Conservation (phyloP, 108 stramenopile species). For the Cyclostephanos invisitatus region DNA sequence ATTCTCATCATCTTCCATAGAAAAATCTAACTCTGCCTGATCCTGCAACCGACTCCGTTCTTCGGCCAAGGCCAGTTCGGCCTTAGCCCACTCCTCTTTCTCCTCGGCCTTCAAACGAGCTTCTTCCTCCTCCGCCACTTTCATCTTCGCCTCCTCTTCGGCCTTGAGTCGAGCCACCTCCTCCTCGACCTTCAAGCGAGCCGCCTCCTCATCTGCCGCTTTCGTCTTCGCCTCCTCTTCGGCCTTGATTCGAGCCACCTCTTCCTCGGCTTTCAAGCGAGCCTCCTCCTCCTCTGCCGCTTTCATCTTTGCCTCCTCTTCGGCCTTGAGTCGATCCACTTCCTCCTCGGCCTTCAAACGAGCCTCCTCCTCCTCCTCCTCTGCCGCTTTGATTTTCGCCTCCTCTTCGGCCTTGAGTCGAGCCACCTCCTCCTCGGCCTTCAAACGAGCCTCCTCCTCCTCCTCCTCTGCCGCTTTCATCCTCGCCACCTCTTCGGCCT, state of each 20-base stretch:
- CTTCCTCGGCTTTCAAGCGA: neutral
- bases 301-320: conserved; percentile 2
- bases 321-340: neutral
- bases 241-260: conserved; percentile 13
- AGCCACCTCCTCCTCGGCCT: conserved; percentile 1
- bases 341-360: too few species aligned
- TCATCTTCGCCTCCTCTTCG: neutral
- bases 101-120: conserved; percentile 8
- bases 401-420: neutral
- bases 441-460: neutral
- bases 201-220: conserved; percentile 10
- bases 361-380: neutral
- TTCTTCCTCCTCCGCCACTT: conserved; percentile 27
- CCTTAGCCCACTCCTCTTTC: neutral
- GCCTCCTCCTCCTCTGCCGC: conserved; percentile 2
- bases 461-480: conserved; percentile 12
- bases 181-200: conserved; percentile 17
- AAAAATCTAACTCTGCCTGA: conserved; percentile 18
- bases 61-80: neutral
- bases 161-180: conserved; percentile 28
- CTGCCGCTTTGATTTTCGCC: too few species aligned
- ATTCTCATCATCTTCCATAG: conserved; percentile 35
- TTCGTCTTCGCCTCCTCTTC: conserved; percentile 15
- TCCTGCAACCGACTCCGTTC: conserved; percentile 1
- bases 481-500: conserved; percentile 15